A percentile compares a stretch with the other conserved stretches of the same genome.
Conservation (phyloP, 371 early-diverging fungal species). For the Basidiobolus meristosporus region DNA sequence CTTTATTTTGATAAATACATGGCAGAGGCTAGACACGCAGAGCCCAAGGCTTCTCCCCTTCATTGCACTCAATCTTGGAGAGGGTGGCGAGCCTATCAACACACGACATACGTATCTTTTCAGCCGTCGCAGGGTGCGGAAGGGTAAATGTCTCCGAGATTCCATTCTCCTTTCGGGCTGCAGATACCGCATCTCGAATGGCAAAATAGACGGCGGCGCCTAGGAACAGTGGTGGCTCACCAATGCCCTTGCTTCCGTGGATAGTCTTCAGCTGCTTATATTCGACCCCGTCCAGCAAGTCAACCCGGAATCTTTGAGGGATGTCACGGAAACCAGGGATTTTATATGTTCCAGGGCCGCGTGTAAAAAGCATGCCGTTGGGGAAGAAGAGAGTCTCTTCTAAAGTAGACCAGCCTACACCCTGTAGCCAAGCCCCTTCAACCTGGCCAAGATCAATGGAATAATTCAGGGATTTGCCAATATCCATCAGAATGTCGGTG, state of each 20-base stretch:
- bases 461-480: constrained; percentile 51
- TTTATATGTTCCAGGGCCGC: constrained; percentile 66
- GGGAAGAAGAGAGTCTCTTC: constrained; percentile 50
- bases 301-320: constrained; percentile 47
- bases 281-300: constrained; percentile 28
- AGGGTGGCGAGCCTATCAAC: constrained; percentile 18
- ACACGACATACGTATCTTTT: constrained; percentile 37
- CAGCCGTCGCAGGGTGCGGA: constrained; percentile 48
- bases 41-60: not conserved
- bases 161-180: constrained; percentile 22
- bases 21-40: too few species aligned
- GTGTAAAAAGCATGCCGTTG: constrained; percentile 38
- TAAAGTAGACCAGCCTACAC: constrained; percentile 46
- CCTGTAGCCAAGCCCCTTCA: constrained; percentile 67
- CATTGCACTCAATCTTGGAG: not conserved
- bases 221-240: constrained; percentile 66
- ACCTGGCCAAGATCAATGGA: constrained; percentile 61
- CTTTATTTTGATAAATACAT: too few species aligned
- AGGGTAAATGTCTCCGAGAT: constrained; percentile 20
- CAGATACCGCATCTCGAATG: constrained; percentile 42
- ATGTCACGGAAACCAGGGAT: constrained; percentile 55
- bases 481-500: constrained; percentile 52
- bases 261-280: constrained; percentile 42
- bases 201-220: constrained; percentile 53
- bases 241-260: constrained; percentile 58